These are phyloP conservation scores for Solanum virginianum DNA, from an alignment of 257 asterid species.

Conservation along the genomic window DNA sequence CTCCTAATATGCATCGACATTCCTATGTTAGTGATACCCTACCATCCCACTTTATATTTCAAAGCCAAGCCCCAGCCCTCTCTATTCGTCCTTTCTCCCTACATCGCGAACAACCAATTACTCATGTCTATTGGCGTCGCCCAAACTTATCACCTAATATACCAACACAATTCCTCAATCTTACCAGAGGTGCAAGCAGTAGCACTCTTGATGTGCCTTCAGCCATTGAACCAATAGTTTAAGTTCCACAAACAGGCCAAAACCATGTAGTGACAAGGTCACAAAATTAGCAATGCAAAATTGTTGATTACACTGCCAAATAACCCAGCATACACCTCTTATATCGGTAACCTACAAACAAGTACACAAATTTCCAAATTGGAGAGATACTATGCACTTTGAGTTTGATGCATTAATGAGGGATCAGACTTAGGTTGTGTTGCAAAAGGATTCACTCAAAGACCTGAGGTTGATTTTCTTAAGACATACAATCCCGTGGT, in stretches of 20 bases:
- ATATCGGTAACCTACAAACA: too few relatives aligned
- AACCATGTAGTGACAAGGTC: not conserved
- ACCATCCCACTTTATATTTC: not conserved
- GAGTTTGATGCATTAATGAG: too few relatives aligned
- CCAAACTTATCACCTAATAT: not conserved
- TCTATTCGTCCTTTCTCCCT: not conserved
- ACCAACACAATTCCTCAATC: not conserved
- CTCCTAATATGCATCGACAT: not conserved
- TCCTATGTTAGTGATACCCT: not conserved
- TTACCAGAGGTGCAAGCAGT: not conserved
- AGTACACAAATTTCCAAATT: too few relatives aligned
- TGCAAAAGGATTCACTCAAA: too few relatives aligned
- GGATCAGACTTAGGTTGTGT: too few relatives aligned
- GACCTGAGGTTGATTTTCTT: too few relatives aligned
- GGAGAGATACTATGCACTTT: too few relatives aligned
- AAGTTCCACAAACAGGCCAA: not conserved
- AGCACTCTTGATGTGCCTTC: not conserved
- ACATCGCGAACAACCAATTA: not conserved
- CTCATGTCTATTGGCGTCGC: not conserved
- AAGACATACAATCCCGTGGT: too few relatives aligned
- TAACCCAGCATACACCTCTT: not conserved
- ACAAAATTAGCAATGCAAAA: not conserved
- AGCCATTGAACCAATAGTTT: not conserved
- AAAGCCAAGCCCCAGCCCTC: not conserved
- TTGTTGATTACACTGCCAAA: not conserved